A percentile compares a stretch with the other conserved stretches of the same genome.
Conservation (phyloP, 169 alveolate species). For the Toxoplasma gondii region DNA sequence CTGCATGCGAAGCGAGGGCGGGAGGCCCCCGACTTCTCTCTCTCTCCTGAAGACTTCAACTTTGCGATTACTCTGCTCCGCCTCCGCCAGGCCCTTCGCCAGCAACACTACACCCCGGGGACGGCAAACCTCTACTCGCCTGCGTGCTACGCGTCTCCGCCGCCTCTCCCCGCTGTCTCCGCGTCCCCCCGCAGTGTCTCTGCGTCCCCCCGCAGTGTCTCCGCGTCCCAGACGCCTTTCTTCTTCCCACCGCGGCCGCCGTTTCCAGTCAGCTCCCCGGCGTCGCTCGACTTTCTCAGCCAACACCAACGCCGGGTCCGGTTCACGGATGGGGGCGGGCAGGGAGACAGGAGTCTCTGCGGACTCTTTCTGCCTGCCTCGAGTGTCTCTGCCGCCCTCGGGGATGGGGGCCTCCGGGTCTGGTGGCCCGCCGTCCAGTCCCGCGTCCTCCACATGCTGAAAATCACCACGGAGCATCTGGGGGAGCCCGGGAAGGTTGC, state of each 20-base stretch:
- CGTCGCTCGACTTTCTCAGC: constrained; percentile 29
- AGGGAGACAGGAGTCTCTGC: neutral
- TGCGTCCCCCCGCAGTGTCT: neutral
- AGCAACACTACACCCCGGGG: constrained; percentile 8
- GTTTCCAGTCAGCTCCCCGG: neutral
- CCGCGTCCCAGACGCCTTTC: neutral
- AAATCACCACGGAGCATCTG: constrained; percentile 40
- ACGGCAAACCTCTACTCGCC: neutral
- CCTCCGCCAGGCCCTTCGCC: constrained; percentile 26
- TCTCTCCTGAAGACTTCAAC: constrained; percentile 8
- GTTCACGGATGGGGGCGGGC: neutral
- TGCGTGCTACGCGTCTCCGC: neutral
- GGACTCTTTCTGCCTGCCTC: neutral
- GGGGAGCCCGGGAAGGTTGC: constrained; percentile 43
- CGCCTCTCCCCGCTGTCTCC: neutral
- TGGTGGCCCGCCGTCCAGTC: constrained; percentile 60
- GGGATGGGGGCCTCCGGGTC: constrained; percentile 27
- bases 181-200: neutral
- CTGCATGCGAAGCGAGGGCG: no score
- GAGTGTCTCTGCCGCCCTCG: constrained; percentile 6
- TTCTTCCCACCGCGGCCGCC: constrained; percentile 38
- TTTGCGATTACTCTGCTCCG: neutral
- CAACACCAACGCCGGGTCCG: constrained; percentile 28
- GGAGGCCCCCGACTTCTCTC: neutral
- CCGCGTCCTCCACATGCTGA: constrained; percentile 47